phyloP scores from a whole-genome alignment of 2,329 filamentous ascomycete species.

The Fulvia fulva region DNA sequence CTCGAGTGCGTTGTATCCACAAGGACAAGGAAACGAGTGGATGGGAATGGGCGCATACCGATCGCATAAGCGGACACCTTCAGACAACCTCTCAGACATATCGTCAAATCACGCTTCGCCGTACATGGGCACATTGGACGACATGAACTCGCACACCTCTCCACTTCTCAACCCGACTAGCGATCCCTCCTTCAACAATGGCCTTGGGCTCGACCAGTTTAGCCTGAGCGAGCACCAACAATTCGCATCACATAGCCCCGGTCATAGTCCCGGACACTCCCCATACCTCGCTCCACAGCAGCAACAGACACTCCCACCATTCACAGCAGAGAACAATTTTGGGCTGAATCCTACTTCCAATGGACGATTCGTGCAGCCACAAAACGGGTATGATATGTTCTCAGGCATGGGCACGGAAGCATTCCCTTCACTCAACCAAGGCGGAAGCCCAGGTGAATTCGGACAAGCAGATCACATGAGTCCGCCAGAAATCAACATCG shows the following conservation, averaged over 20 bases:
- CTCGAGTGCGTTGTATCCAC: constrained; percentile 55
- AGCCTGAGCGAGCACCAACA: constrained; percentile 61
- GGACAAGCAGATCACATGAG: constrained; percentile 71
- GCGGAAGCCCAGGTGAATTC: constrained; percentile 44
- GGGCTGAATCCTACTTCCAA: constrained; percentile 46
- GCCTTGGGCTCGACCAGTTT: constrained; percentile 73
- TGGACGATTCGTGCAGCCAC: constrained; percentile 45
- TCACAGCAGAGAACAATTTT: constrained; percentile 44
- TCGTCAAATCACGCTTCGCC: constrained; percentile 77
- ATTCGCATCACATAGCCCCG: constrained; percentile 24
- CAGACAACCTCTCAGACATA: constrained; percentile 83
- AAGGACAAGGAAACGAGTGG: constrained; percentile 55
- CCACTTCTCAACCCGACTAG: constrained; percentile 71
- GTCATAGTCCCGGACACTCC: constrained; percentile 59
- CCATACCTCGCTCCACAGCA: constrained; percentile 65
- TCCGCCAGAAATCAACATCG: constrained; percentile 91
- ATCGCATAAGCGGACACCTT: constrained; percentile 76
- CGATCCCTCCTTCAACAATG: constrained; percentile 73
- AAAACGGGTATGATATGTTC: constrained; percentile 50
- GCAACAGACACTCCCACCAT: constrained; percentile 51
- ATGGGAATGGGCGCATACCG: constrained; percentile 61
- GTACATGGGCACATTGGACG: constrained; percentile 71
- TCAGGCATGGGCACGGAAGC: constrained; percentile 45
- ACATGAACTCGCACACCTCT: constrained; percentile 70
- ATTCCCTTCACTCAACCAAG: constrained; percentile 44